Conservation (phyloP, 768 basidiomycete species). For the Lepiota brunneoincarnata region DNA sequence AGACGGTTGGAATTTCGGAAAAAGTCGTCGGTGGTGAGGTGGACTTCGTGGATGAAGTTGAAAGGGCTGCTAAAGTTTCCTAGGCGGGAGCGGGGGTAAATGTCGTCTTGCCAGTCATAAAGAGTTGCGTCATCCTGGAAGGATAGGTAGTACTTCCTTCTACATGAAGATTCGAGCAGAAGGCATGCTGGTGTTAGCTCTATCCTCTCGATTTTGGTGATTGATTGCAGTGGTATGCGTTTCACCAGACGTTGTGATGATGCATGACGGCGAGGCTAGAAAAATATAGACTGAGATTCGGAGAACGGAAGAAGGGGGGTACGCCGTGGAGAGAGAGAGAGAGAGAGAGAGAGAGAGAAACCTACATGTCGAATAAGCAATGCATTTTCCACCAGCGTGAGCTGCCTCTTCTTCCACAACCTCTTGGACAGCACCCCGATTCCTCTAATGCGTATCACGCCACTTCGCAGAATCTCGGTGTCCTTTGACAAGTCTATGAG, state of each 20-base stretch:
- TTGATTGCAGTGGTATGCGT: conserved; percentile 29
- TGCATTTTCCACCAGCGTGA: conserved; percentile 12
- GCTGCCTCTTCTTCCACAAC: conserved; percentile 8
- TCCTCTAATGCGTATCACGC: conserved; percentile 2
- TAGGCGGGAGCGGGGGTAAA: conserved; percentile 36
- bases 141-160: conserved; percentile 31
- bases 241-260: conserved; percentile 7
- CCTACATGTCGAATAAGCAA: conserved; percentile 11
- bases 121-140: conserved; percentile 37
- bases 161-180: conserved; percentile 26
- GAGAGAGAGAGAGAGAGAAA: too few species aligned
- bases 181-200: conserved; percentile 36
- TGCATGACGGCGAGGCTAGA: neutral
- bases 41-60: conserved; percentile 37
- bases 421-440: conserved; percentile 4
- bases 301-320: neutral
- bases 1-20: conserved; percentile 4
- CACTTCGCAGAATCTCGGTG: conserved; percentile 6
- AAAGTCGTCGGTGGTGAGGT: conserved; percentile 22
- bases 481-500: conserved; percentile 11
- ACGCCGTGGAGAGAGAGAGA: neutral
- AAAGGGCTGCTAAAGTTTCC: conserved; percentile 32
- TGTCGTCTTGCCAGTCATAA: conserved; percentile 46
- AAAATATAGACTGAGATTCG: neutral
- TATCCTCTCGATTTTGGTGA: conserved; percentile 37